Evolutionary conservation across 2,329 filamentous ascomycete species (phyloP), one percentile per base, ranked within the genome.

Genomic region (Xylaria arbuscula): DNA sequence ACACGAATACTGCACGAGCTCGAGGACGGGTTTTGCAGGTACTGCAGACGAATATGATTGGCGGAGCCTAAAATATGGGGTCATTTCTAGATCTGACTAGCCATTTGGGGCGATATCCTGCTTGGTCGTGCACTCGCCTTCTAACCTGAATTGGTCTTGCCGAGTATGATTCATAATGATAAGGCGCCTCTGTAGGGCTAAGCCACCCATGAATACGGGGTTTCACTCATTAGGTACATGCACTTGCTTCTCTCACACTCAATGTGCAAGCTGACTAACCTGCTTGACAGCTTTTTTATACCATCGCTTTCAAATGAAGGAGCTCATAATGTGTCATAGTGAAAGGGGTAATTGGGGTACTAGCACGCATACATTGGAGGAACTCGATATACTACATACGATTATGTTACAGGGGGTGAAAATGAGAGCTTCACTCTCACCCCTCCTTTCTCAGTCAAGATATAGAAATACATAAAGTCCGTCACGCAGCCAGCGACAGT

Each of bases 121-220:
- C 54, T 17, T 28, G 36, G 53, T 34, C 11, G 32, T 2, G 15
- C 17, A 28, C 1, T 1, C 22, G 3, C 1, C n/a, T n/a, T 19
- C 40, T 64, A 53, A 34, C 61, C 57, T 10, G 32, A 47, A 11
- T 9, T 19, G 32, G 55, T 48, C 59, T 62, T 51, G 1, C 3
- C 1, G 2, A 10, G 2, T 38, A 68, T 68, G 66, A 68, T 55
- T 68, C 66, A 68, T 54, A 66, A 22, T 68, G 66, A 68, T 48
- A 28, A 32, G n/a, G n/a, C 19, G n/a, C 11, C 3, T 5, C 17
- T 24, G 10, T 34, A 42, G 28, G 48, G 48, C 48, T 55, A 28
- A 55, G 61, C 51, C 38, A 40, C 61, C 5, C 15, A n/a, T 53
- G 28, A 28, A 28, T 28, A 28, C 28, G 28, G 28, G 2, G 2